A percentile compares a stretch with the other conserved stretches of the same genome.
Conservation (phyloP, 306 rosid genomes). For the Prunus campanulata region DNA sequence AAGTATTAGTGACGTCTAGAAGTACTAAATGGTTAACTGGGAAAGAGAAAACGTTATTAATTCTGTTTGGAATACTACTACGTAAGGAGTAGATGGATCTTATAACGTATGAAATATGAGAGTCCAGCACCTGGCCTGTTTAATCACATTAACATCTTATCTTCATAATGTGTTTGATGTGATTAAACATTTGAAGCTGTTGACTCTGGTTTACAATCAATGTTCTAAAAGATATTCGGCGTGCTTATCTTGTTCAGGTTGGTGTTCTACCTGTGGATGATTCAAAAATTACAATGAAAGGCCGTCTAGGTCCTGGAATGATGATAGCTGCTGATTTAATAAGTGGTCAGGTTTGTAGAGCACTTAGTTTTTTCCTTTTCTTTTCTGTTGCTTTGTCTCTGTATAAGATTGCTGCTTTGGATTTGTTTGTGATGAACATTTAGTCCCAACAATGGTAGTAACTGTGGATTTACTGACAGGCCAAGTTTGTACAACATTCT, state of each 20-base stretch:
- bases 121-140: not conserved
- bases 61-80: not conserved
- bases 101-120: not conserved
- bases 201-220: not conserved
- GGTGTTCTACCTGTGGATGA: conserved; percentile 95
- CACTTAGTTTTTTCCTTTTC: not conserved
- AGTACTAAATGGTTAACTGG: not conserved
- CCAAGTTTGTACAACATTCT: not conserved
- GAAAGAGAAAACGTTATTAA: not conserved
- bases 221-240: conserved; percentile 17
- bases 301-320: conserved; percentile 99
- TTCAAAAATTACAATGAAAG: conserved; percentile 90
- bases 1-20: not conserved
- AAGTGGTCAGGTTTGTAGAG: conserved; percentile 75
- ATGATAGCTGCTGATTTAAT: conserved; percentile 91
- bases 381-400: not conserved
- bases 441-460: not conserved
- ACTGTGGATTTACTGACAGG: not conserved
- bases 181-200: not conserved
- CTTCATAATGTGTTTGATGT: conserved; percentile 10
- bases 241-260: conserved; percentile 52
- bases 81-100: not conserved
- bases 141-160: not conserved
- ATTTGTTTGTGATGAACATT: not conserved
- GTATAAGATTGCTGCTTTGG: not conserved